Conservation (phyloP, 129 eudicot species). For the Helianthus tuberosus region DNA sequence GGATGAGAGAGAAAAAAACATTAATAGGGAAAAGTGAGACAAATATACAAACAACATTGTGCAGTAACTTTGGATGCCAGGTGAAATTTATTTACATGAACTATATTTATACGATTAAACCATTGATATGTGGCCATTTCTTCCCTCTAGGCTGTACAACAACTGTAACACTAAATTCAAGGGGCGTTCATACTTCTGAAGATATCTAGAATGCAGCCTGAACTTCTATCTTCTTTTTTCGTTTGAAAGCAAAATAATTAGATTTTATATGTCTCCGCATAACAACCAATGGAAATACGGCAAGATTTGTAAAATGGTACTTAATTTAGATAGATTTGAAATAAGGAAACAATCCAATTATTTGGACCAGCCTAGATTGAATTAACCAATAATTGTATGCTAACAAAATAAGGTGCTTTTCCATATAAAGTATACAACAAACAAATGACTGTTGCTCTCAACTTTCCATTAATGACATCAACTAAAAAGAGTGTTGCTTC, state of each 20-base stretch:
- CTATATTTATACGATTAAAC: background rate
- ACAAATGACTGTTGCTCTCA: conserved; percentile 21
- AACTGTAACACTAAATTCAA: background rate
- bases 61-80: background rate
- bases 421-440: conserved; percentile 18
- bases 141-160: background rate
- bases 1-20: background rate
- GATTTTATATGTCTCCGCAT: background rate
- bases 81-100: background rate
- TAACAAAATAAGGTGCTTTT: conserved; percentile 9
- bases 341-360: conserved; percentile 11
- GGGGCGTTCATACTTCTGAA: background rate
- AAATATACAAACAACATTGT: background rate
- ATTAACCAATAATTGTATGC: conserved; percentile 2
- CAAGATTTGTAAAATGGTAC: background rate
- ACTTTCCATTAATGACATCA: conserved; percentile 8
- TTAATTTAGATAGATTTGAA: background rate
- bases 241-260: background rate
- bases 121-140: background rate
- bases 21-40: background rate
- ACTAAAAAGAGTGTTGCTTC: conserved; percentile 15
- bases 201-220: background rate
- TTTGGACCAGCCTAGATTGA: background rate
- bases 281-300: background rate
- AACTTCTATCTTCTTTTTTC: background rate